A percentile compares a stretch with the other conserved stretches of the same genome.
These are phyloP conservation scores for Hypoxylon sp. DNA, from an alignment of 2,329 filamentous ascomycete genomes.

Conservation along the genomic window DNA sequence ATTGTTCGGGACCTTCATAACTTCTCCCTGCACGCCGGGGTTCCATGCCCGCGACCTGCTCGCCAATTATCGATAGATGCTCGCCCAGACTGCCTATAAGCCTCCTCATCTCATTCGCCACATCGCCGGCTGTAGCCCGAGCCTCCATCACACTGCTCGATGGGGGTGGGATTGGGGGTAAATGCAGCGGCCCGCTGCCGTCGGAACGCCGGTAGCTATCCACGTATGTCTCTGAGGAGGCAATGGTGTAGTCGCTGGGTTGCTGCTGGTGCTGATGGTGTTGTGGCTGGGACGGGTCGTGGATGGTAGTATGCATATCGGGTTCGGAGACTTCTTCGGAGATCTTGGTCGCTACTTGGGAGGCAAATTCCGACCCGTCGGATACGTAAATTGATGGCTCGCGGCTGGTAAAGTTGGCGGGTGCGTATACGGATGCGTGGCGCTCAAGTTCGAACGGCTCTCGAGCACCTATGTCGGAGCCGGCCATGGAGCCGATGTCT, in stretches of 20 bases:
- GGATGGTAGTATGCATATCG: constrained; percentile 40
- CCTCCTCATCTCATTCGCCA: constrained; percentile 64
- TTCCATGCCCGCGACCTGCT: constrained; percentile 59
- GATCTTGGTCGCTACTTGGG: constrained; percentile 49
- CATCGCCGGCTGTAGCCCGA: constrained; percentile 64
- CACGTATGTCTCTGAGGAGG: constrained; percentile 36
- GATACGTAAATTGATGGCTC: constrained; percentile 73
- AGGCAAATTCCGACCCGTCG: constrained; percentile 67
- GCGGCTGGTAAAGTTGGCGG: constrained; percentile 57
- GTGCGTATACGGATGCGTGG: constrained; percentile 68
- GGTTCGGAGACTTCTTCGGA: constrained; percentile 28
- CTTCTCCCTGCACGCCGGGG: constrained; percentile 46
- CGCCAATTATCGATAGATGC: constrained; percentile 62
- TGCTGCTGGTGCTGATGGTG: constrained; percentile 30
- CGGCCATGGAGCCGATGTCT: constrained; percentile 67
- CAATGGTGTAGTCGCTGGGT: constrained; percentile 29
- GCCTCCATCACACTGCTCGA: constrained; percentile 68
- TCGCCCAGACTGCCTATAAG: constrained; percentile 64
- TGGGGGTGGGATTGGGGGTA: constrained; percentile 61
- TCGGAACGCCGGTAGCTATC: constrained; percentile 8
- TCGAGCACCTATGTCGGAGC: constrained; percentile 67
- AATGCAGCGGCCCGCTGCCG: constrained; percentile 37
- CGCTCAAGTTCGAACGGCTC: constrained; percentile 74
- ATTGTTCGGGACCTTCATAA: constrained; percentile 29
- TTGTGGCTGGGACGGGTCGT: constrained; percentile 38